Evolutionary conservation across 2,329 filamentous ascomycete genomes (phyloP), one percentile per base, ranked within the genome.

Genomic region (Stachybotrys echinatus): DNA sequence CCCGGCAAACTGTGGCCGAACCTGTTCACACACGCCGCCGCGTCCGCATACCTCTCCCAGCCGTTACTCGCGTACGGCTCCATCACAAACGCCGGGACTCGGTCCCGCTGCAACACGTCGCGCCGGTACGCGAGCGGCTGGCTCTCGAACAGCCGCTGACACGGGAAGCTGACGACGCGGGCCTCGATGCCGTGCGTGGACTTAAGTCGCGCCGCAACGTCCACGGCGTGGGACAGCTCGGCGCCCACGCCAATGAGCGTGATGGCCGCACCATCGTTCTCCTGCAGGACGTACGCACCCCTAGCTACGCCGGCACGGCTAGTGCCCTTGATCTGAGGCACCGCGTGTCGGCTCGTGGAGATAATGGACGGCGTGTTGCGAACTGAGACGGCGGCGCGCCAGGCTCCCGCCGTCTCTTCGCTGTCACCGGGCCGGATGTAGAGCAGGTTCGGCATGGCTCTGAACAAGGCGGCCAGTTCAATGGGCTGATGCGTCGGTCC

Each of bases 401-500:
- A 83, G 4, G 79, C 81, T 14, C 80, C 80, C 2, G 74, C 73
- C 1, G 70, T 73, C 61, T 85, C 81, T 56, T 85, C 79, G 44
- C 70, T 74, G 53, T 85, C 81, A 44, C 73, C 72, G 0, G 81
- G 81, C 1, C 81, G 76, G 49, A 85, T 80, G 59, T 83, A 84
- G 1, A 79, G 65, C 1, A 85, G 54, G 51, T 84, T 83, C 0
- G 81, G 81, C 80, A 85, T 85, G 42, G 42, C 42, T 3, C 42
- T 21, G 21, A 22, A 45, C 8, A 45, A 22, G 4, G 42, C 19
- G 17, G 19, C 73, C 0, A 83, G 64, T 23, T 74, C 79, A 22
- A 83, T 74, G 2, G 80, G 80, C 59, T 84, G 80, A 53, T 84
- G 80, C 0, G 80, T 83, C 0, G 79, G 80, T 0, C 80, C 80